These are phyloP conservation scores for Alternaria gansuensis DNA, from an alignment of 2,329 filamentous ascomycete species.

Conservation along the genomic window DNA sequence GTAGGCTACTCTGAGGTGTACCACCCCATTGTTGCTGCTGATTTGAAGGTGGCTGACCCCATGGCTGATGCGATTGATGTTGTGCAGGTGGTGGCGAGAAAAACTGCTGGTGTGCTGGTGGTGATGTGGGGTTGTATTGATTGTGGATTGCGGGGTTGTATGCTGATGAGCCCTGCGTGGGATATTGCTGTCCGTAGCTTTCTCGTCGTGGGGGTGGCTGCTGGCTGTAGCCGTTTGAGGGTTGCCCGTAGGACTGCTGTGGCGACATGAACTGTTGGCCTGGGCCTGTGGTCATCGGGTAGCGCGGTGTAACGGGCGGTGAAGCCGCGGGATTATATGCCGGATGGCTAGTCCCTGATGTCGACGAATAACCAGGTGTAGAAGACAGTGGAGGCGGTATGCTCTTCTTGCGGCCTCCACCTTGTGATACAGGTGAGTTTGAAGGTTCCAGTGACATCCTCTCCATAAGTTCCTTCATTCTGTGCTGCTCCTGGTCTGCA, in stretches of 20 bases:
- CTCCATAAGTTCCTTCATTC: constrained; percentile 90
- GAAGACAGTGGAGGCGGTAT: constrained; percentile 55
- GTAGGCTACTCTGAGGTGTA: constrained; percentile 63
- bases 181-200: constrained; percentile 42
- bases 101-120: constrained; percentile 67
- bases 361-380: constrained; percentile 48
- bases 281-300: constrained; percentile 49
- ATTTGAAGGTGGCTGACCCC: constrained; percentile 53
- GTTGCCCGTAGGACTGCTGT: constrained; percentile 37
- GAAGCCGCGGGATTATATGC: constrained; percentile 62
- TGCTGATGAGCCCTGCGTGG: constrained; percentile 32
- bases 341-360: constrained; percentile 46
- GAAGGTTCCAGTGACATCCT: constrained; percentile 82
- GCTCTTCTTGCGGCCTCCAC: constrained; percentile 43
- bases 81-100: constrained; percentile 58
- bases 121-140: constrained; percentile 57
- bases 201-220: constrained; percentile 46
- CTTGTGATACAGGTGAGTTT: constrained; percentile 45
- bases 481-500: constrained; percentile 85
- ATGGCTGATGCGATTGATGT: constrained; percentile 63
- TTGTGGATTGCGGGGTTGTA: constrained; percentile 58
- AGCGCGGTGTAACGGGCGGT: constrained; percentile 58
- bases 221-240: constrained; percentile 42
- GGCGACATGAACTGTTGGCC: constrained; percentile 48
- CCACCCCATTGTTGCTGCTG: constrained; percentile 64